Evolutionary conservation across 176 grass and related monocot species (phyloP), one percentile per base, ranked within the genome.

Genomic region (Raddia guianensis): DNA sequence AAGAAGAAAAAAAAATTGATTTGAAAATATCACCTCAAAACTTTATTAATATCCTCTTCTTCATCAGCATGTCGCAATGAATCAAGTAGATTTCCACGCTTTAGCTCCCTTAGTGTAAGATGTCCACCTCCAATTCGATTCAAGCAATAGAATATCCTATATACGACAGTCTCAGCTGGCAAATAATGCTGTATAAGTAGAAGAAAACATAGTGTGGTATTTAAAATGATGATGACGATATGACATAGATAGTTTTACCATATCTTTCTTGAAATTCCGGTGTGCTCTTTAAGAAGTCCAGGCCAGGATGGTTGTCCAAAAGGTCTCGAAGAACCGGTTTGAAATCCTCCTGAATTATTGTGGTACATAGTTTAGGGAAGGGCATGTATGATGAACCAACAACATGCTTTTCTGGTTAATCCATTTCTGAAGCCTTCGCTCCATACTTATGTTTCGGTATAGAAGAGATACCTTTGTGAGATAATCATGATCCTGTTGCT

Each of bases 251-350:
- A 58, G 21, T 40, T 56, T 89, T 89, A 95, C 93, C 87, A 86
- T 99, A 99, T 95, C 96, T 91, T 88, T 99, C 92, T 76, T 99
- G 96, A 93, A 99, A 99, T 62, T 99, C 96, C 46, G 90, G 90
- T 74, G 96, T 99, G 61, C 81, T 93, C 79, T 99, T 94, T 75
- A 99, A 87, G 77, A 99, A 99, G 65, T 99, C 96, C 71, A 99
- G 81, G 19, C 96, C 93, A 79, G 90, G 89, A 84, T 99, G 96
- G 67, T 85, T 93, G 52, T 92, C 86, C 92, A 95, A 85, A 82
- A 99, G 93, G 61, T 99, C 96, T 75, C 72, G 86, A 66, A 99
- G 92, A 86, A 99, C 58, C 1, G 90, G 96, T 81, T 93, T 95
- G 34, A 99, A 93, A 76, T 99, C 90, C 75, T 99, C 92, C 96